Evolutionary conservation across 2,329 filamentous ascomycete genomes (phyloP), one percentile per base, ranked within the genome.

Genomic region (Pseudocercospora cruenta): DNA sequence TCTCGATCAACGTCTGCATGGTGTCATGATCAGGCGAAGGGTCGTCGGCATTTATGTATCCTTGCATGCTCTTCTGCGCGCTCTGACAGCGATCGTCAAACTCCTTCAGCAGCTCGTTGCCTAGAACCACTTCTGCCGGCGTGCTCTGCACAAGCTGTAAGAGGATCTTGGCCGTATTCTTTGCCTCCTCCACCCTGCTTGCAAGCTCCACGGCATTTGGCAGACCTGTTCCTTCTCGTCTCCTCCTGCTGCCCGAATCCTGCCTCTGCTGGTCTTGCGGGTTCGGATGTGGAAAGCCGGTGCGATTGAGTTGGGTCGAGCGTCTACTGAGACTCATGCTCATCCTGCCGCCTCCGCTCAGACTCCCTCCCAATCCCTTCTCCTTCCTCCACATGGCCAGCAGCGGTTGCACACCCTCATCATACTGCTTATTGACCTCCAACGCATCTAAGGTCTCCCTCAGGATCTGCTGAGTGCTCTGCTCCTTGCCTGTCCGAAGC

Each of bases 1-100:
- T 95, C 78, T 97, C 93, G 74, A 99, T 97, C 68, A 99, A 82
- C 14, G 89, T 94, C 76, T 95, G 89, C 86, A 98, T 93, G 0
- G 94, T 98, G 71, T 97, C 91, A 74, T 97, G 94, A 78, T 98
- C 95, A 0, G 94, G 94, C 0, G 87, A 77, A 0, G 94, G 94
- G 76, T 92, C 87, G 64, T 91, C 89, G 55, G 89, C 87, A 49
- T 89, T 85, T 83, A 98, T 97, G 80, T 96, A 98, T 33, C 85
- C 84, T 75, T 97, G 93, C 72, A 98, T 88, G 75, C 91, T 92
- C 62, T 90, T 86, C 60, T 91, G 90, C 4, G 94, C 94, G 63
- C 88, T 87, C 69, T 90, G 88, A 76, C 94, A 98, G 24, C 95
- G 90, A 72, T 95, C 90, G 57, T 90, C 88, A 77, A 99, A 98